Evolutionary conservation across 2,329 filamentous ascomycete genomes (phyloP), one percentile per base, ranked within the genome.

Genomic region (Sporothrix brunneoviolacea): DNA sequence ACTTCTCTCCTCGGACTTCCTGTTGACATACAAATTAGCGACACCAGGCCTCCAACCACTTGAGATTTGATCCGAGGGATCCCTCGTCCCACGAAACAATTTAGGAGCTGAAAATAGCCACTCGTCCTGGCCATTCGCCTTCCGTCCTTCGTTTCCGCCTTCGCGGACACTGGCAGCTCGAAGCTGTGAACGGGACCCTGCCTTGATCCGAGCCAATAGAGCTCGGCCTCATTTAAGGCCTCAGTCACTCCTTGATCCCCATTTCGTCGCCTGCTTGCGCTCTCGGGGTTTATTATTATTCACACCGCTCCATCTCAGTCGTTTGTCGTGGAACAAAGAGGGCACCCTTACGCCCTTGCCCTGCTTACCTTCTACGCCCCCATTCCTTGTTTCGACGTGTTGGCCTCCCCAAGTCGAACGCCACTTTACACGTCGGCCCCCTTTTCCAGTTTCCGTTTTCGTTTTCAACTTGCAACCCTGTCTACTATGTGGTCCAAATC

Each of bases 221-320:
- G n/a, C 22, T 37, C 13, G 7, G 16, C 28, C 19, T 32, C 19
- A 21, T n/a, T 13, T 18, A 18, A 19, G 22, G 39, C 47, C 19
- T 22, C 39, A 1, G 32, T 38, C 39, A 28, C 39, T 3, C 10
- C 19, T 38, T 35, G n/a, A 38, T 39, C 22, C 30, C n/a, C 36
- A 19, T 21, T 40, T 28, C 16, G 21, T 30, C 19, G 10, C 22
- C n/a, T 32, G 38, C 37, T 16, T 13, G 21, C 30, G 37, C 37
- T 35, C 37, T 33, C 16, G 9, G 28, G 10, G 37, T 30, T 42
- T 40, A 8, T 19, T 4, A 18, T 40, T 39, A 40, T 28, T 50
- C 52, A 51, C 52, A 54, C 52, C 52, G 52, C 52, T 33, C 40
- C 44, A 33, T 54, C 36, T 44, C 22, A 13, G 36, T 35, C 47